Percentiles rank a stretch among this genome's conserved stretches.
Evolutionary conservation across 192 early-diverging fungal species (phyloP).

Genomic region (Phlyctochytrium planicorne): DNA sequence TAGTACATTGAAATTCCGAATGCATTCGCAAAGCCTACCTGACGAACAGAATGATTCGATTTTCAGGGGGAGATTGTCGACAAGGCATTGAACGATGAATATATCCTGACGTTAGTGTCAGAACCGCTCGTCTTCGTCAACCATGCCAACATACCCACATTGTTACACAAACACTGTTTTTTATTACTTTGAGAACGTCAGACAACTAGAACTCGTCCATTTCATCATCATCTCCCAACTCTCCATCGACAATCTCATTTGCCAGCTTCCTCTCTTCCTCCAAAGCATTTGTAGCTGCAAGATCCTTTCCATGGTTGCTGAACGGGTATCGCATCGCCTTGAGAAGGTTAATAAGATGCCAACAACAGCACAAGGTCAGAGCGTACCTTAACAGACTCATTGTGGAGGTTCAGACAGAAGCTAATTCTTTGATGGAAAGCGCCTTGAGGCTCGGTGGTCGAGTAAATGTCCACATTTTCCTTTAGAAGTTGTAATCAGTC

Average conservation of each 20-base stretch:
- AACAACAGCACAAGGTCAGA: background rate
- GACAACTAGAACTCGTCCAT: slow-evolving; percentile 41
- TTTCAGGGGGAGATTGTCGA: slow-evolving; percentile 41
- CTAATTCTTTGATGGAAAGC: slow-evolving; percentile 93
- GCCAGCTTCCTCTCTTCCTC: slow-evolving; percentile 91
- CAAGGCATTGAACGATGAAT: slow-evolving; percentile 35
- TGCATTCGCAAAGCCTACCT: slow-evolving; percentile 15
- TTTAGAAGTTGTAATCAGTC: slow-evolving; percentile 7
- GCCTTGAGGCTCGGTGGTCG: slow-evolving; percentile 92
- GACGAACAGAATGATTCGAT: slow-evolving; percentile 27
- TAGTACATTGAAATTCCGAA: background rate
- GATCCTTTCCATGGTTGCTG: slow-evolving; percentile 82
- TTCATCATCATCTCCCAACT: slow-evolving; percentile 83
- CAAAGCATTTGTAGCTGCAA: slow-evolving; percentile 70
- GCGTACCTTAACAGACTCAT: slow-evolving; percentile 87
- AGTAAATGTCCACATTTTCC: slow-evolving; percentile 94
- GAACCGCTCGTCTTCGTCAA: no score
- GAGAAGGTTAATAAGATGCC: slow-evolving; percentile 1
- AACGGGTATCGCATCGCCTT: slow-evolving; percentile 94
- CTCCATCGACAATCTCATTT: slow-evolving; percentile 88
- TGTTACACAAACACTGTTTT: no score
- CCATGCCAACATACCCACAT: no score
- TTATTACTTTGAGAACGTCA: no score
- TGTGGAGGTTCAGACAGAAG: slow-evolving; percentile 95
- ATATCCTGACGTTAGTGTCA: no score